phyloP scores from a whole-genome alignment of 345 rosid species.

The Hibiscus trionum region DNA sequence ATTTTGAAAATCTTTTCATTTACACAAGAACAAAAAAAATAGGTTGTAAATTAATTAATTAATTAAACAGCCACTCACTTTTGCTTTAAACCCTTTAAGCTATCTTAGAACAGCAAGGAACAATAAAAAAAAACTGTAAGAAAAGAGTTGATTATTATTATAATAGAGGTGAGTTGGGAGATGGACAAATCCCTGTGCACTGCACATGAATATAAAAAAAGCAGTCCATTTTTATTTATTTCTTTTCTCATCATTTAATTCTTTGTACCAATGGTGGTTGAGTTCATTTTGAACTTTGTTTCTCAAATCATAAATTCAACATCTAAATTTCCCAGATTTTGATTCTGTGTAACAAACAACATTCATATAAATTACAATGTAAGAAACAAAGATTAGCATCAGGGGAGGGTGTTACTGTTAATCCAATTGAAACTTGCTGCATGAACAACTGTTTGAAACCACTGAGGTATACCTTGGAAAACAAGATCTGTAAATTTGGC shows the following conservation, averaged over 20 bases:
- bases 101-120: neutral
- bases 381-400: neutral
- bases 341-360: neutral
- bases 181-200: neutral
- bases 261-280: neutral
- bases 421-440: constrained; percentile 66
- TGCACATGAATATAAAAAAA: neutral
- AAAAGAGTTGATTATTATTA: neutral
- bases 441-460: constrained; percentile 72
- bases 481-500: constrained; percentile 55
- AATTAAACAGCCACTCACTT: neutral
- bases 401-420: constrained; percentile 23
- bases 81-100: neutral
- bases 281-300: too few species aligned
- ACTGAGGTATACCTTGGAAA: constrained; percentile 54
- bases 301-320: neutral
- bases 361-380: neutral
- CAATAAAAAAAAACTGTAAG: neutral
- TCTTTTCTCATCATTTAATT: neutral
- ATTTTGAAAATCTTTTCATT: neutral
- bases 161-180: neutral
- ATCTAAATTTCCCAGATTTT: neutral
- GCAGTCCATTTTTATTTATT: too few species aligned
- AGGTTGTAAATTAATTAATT: neutral
- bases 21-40: neutral